Evolutionary conservation across 257 asterid genomes (phyloP), one percentile per base, ranked within the genome.

Genomic region (Solanum stenotomum): DNA sequence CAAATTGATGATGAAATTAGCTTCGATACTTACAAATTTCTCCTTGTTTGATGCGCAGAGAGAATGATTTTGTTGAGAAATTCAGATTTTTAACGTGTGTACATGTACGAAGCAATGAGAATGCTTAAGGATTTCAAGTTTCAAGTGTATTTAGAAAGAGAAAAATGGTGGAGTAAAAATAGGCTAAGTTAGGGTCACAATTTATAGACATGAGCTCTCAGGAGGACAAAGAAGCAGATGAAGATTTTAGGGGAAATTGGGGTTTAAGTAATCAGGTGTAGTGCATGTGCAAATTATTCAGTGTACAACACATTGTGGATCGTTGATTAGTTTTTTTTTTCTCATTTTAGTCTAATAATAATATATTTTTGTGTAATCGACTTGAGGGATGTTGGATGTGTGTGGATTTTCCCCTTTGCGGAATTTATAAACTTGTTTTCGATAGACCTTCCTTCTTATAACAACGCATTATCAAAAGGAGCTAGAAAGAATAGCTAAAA

Each of bases 181-280:
- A 6, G 83, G 56, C 29, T 2, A 4, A 18, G 81, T 74, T 20
- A 14, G 85, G 84, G 63, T 78, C 65, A 25, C 9, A 7, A 78
- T 78, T 42, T 42, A 25, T 42, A 4, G 25, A 78, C 37, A 78
- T 14, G 34, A 42, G 8, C 23, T n/a, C 22, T 38, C 20, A 12
- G 12, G 59, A 46, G 56, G 56, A 76, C 23, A 12, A 3, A 38
- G 23, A 25, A 38, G 13, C 3, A 78, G 61, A 20, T 25, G 65
- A 78, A 78, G 65, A 49, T 27, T 46, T 81, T 81, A 52, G 40
- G 85, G 6, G n/a, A 16, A 15, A 81, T 27, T 59, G 5, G 29
- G 85, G 68, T 46, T 81, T 81, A 46, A 27, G 68, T 15, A 46
- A 81, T 81, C 85, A 9, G 42, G 68, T 81, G 85, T 81, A 18